A percentile compares a stretch with the other conserved stretches of the same genome.
Conservation (phyloP, 148 eudicot genomes). For the Tetragonia tetragonoides region DNA sequence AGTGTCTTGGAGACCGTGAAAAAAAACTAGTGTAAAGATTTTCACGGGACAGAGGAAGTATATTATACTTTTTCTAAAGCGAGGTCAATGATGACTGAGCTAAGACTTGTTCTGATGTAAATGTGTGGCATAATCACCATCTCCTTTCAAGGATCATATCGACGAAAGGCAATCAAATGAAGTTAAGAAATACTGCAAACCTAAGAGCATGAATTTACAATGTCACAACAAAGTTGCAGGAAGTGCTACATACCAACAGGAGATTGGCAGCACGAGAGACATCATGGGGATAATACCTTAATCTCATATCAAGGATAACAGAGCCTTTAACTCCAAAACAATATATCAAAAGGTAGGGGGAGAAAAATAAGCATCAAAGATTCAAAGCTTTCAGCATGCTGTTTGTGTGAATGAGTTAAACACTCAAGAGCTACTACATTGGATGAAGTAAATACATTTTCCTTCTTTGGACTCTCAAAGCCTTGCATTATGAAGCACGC, state of each 20-base stretch:
- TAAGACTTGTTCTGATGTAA: too few relatives aligned
- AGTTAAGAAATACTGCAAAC: background rate
- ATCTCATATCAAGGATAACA: constrained; percentile 51
- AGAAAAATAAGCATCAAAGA: background rate
- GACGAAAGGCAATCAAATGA: too few relatives aligned
- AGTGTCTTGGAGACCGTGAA: too few relatives aligned
- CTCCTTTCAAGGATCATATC: background rate
- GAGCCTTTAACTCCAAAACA: background rate
- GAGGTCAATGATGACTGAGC: too few relatives aligned
- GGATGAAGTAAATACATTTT: background rate
- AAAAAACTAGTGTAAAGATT: too few relatives aligned
- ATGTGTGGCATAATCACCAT: background rate
- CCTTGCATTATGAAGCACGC: background rate
- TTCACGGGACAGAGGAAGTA: too few relatives aligned
- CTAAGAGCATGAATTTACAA: constrained; percentile 4
- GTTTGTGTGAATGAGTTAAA: background rate
- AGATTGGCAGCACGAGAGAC: constrained; percentile 89
- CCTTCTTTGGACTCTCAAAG: background rate
- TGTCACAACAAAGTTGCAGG: background rate
- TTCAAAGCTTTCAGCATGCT: constrained; percentile 7
- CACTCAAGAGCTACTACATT: too few relatives aligned
- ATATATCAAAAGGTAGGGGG: constrained; percentile 1
- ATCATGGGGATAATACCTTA: constrained; percentile 90
- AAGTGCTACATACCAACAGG: constrained; percentile 56
- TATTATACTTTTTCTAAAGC: too few relatives aligned